phyloP scores from a whole-genome alignment of 768 basidiomycete species.

The Clitopilus hobsonii region DNA sequence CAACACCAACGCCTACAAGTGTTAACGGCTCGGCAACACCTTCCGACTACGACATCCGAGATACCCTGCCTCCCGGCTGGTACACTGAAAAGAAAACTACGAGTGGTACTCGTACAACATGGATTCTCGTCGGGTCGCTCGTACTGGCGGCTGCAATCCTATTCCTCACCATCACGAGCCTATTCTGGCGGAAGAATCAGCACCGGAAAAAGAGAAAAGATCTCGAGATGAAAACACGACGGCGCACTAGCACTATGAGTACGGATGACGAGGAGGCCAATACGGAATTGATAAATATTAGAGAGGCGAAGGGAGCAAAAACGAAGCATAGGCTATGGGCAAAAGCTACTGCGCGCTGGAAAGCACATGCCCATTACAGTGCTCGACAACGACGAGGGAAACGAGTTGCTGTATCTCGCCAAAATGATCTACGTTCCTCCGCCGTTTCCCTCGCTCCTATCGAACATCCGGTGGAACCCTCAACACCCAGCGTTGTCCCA shows the following conservation, averaged over 20 bases:
- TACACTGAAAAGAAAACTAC: slow-evolving; percentile 13
- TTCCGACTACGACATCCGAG: slow-evolving; percentile 23
- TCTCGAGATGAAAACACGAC: slow-evolving; percentile 43
- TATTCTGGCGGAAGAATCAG: slow-evolving; percentile 53
- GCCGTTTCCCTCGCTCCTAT: slow-evolving; percentile 12
- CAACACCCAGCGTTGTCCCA: slow-evolving; percentile 7
- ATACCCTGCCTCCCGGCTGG: slow-evolving; percentile 57
- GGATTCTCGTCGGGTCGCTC: slow-evolving; percentile 56
- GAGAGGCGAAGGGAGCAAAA: slow-evolving; percentile 42
- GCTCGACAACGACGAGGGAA: slow-evolving; percentile 54
- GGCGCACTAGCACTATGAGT: slow-evolving; percentile 13
- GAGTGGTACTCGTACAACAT: slow-evolving; percentile 30
- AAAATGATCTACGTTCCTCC: slow-evolving; percentile 22
- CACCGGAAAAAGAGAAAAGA: slow-evolving; percentile 35
- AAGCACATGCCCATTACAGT: slow-evolving; percentile 53
- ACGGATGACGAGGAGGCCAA: slow-evolving; percentile 17
- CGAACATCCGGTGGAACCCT: slow-evolving; percentile 5
- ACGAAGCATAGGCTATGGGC: slow-evolving; percentile 59
- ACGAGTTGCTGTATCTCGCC: slow-evolving; percentile 19
- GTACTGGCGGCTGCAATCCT: slow-evolving; percentile 59
- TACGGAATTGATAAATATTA: slow-evolving; percentile 28
- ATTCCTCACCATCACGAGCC: slow-evolving; percentile 53
- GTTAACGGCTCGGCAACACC: slow-evolving; percentile 13
- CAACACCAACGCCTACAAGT: slow-evolving; percentile 10
- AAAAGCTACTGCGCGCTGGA: slow-evolving; percentile 66